Conservation (phyloP, 805 yeast genomes). For the Starmerella vaccinii region DNA sequence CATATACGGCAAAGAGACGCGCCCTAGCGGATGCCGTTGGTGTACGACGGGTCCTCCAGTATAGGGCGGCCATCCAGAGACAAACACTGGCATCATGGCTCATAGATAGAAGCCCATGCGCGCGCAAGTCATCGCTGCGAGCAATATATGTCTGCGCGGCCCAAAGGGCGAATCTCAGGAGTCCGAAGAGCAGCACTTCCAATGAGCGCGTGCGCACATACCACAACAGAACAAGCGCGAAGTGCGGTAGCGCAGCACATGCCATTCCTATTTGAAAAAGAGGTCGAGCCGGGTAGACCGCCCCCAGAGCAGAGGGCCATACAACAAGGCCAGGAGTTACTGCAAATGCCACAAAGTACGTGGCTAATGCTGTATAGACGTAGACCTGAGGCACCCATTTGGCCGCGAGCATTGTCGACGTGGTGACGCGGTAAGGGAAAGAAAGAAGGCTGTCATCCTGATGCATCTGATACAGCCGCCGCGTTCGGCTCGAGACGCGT, state of each 20-base stretch:
- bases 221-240: constrained; percentile 40
- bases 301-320: constrained; percentile 69
- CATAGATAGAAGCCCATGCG: constrained; percentile 21
- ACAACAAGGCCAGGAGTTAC: constrained; percentile 27
- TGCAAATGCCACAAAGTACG: constrained; percentile 12
- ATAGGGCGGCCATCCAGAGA: constrained; percentile 20
- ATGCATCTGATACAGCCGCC: neutral
- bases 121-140: constrained; percentile 37
- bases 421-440: neutral
- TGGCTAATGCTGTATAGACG: neutral
- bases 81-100: constrained; percentile 9
- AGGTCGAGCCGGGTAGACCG: constrained; percentile 76
- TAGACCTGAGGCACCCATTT: constrained; percentile 1
- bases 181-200: constrained; percentile 38
- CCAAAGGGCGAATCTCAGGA: constrained; percentile 61
- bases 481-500: too few species aligned
- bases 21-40: neutral
- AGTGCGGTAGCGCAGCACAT: constrained; percentile 71
- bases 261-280: constrained; percentile 72
- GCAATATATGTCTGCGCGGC: constrained; percentile 86
- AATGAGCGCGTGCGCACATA: constrained; percentile 7
- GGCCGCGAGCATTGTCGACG: constrained; percentile 6
- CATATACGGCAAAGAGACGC: constrained; percentile 4
- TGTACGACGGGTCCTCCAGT: neutral
- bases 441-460: neutral